Percentiles rank a stretch among this genome's conserved stretches.
Evolutionary conservation across 2,329 filamentous ascomycete genomes (phyloP).

Genomic region (Geosmithia morbida): DNA sequence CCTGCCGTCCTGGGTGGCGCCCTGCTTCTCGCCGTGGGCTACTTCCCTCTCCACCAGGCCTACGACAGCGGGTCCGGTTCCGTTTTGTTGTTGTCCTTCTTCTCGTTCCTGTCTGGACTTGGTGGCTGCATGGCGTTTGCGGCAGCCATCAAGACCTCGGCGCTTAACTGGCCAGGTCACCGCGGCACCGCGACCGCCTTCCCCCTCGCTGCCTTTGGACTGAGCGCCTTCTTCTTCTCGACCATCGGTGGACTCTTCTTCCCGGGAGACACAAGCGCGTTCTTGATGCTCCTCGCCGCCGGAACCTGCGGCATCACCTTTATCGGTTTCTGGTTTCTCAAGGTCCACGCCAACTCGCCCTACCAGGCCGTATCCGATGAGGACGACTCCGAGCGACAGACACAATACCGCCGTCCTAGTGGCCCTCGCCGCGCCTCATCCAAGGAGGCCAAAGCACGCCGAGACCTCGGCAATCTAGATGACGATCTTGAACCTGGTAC

Average conservation of each 20-base stretch:
- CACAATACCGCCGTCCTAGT: conserved; percentile 18
- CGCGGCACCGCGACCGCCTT: conserved; percentile 91
- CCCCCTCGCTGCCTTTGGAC: conserved; percentile 78
- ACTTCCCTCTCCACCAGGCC: conserved; percentile 71
- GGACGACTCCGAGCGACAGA: conserved; percentile 9
- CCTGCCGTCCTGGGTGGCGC: conserved; percentile 65
- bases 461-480: conserved; percentile 16
- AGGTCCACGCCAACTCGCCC: conserved; percentile 47
- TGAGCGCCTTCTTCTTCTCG: conserved; percentile 96
- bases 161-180: conserved; percentile 82
- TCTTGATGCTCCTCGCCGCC: conserved; percentile 65
- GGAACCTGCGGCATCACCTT: conserved; percentile 69
- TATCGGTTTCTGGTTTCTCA: conserved; percentile 71
- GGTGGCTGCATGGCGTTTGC: conserved; percentile 88
- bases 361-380: conserved; percentile 30
- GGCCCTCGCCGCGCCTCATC: conserved; percentile 25
- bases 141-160: conserved; percentile 72
- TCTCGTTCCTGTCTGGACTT: conserved; percentile 71
- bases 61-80: conserved; percentile 53
- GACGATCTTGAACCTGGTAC: conserved; percentile 49
- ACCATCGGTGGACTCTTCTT: conserved; percentile 62
- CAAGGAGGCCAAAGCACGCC: conserved; percentile 22
- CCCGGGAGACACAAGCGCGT: conserved; percentile 67
- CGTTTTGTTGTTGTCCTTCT: conserved; percentile 58
- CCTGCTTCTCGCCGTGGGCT: conserved; percentile 59